Conservation (phyloP, 106 monocot species). For the Dendrobium catenatum region DNA sequence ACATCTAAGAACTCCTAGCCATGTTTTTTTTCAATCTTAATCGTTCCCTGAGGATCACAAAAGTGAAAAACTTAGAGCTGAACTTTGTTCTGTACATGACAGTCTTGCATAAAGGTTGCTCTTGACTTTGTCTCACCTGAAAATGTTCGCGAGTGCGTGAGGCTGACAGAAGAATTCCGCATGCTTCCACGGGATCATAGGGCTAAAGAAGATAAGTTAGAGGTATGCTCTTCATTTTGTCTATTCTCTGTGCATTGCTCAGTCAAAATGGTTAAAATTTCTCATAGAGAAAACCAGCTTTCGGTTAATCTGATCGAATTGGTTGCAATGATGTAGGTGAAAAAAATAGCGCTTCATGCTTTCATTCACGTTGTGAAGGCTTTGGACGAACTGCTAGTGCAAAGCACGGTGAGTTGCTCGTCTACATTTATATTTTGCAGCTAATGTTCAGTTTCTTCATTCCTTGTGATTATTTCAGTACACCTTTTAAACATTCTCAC, state of each 20-base stretch:
- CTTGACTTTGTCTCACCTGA: slow-evolving; percentile 52
- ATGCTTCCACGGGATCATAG: slow-evolving; percentile 34
- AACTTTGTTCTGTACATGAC: neutral
- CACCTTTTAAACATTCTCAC: neutral
- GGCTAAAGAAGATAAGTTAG: slow-evolving; percentile 39
- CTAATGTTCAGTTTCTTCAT: neutral
- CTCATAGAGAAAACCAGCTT: neutral
- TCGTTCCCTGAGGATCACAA: neutral
- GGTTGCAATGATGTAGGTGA: slow-evolving; percentile 2
- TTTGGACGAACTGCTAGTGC: neutral
- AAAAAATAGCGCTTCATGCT: slow-evolving; percentile 9
- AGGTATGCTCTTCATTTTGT: slow-evolving; percentile 18
- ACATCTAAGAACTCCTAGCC: too few relatives aligned
- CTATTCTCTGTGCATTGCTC: neutral
- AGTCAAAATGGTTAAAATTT: neutral
- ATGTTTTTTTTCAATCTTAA: too few relatives aligned
- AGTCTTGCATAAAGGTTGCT: slow-evolving; percentile 59
- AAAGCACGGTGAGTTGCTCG: neutral
- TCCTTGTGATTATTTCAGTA: neutral
- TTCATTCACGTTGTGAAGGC: neutral
- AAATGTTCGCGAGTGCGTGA: slow-evolving; percentile 28
- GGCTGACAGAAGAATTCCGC: slow-evolving; percentile 33
- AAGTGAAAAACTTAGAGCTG: neutral
- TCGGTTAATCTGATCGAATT: neutral
- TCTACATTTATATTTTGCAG: neutral